Evolutionary conservation across 768 basidiomycete genomes (phyloP).

Genomic region (Rhodotorula sphaerocarpa): DNA sequence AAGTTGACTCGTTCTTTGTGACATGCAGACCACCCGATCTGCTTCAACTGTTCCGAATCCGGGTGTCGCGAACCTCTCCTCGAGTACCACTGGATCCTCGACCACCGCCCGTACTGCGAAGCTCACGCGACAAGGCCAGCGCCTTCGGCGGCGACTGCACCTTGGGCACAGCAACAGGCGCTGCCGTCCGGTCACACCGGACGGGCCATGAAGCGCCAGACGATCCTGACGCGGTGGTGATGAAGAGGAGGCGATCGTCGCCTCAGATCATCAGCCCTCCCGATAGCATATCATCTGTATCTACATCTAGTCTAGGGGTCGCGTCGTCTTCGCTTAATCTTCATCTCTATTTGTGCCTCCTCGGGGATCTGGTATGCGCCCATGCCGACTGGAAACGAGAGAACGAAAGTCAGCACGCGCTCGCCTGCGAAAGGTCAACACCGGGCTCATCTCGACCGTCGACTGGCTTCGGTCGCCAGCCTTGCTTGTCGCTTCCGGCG

Average conservation of each 20-base stretch:
- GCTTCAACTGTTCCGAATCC: constrained; percentile 36
- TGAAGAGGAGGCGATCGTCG: too few relatives aligned
- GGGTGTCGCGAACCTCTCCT: constrained; percentile 28
- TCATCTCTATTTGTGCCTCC: background rate
- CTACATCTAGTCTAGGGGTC: background rate
- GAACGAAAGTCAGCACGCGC: too few relatives aligned
- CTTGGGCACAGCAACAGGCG: background rate
- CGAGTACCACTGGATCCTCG: constrained; percentile 38
- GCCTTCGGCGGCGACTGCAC: background rate
- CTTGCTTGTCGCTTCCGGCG: background rate
- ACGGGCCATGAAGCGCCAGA: constrained; percentile 24
- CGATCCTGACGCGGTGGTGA: constrained; percentile 19
- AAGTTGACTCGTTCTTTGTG: too few relatives aligned
- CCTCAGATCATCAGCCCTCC: too few relatives aligned
- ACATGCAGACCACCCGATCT: constrained; percentile 36
- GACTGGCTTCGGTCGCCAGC: constrained; percentile 1
- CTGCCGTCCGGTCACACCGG: background rate
- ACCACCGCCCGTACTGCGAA: constrained; percentile 38
- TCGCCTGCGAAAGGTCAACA: too few relatives aligned
- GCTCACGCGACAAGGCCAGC: constrained; percentile 14
- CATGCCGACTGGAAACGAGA: constrained; percentile 11
- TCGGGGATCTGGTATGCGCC: constrained; percentile 11
- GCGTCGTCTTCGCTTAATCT: background rate
- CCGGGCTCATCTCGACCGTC: constrained; percentile 1
- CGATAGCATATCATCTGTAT: too few relatives aligned